Conservation (phyloP, 768 basidiomycete species). For the Mycena latifolia region DNA sequence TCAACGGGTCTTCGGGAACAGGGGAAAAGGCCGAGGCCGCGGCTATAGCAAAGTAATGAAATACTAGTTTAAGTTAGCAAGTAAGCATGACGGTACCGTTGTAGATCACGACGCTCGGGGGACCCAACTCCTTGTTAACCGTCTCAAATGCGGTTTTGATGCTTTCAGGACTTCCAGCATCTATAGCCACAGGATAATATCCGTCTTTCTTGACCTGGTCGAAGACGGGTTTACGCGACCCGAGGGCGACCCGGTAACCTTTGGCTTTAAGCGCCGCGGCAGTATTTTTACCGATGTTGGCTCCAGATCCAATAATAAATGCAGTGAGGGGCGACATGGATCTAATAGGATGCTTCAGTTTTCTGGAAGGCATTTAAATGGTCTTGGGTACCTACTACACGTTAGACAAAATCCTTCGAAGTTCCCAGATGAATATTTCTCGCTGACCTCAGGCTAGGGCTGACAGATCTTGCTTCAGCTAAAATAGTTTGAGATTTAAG, state of each 20-base stretch:
- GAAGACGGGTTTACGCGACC: conserved; percentile 42
- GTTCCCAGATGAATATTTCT: too few relatives aligned
- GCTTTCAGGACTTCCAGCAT: conserved; percentile 44
- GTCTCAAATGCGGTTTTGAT: conserved; percentile 45
- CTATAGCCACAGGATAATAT: conserved; percentile 45
- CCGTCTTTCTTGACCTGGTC: conserved; percentile 22
- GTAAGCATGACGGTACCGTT: conserved; percentile 42
- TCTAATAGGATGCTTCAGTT: too few relatives aligned
- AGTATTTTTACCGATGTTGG: conserved; percentile 43
- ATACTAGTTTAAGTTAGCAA: too few relatives aligned
- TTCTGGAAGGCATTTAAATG: too few relatives aligned
- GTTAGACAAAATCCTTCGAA: too few relatives aligned
- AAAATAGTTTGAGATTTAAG: too few relatives aligned
- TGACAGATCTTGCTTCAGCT: too few relatives aligned
- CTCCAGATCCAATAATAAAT: conserved; percentile 48
- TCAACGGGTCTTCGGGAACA: conserved; percentile 25
- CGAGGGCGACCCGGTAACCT: conserved; percentile 47
- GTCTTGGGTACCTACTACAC: too few relatives aligned
- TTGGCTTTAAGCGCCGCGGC: conserved; percentile 41
- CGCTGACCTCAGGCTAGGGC: too few relatives aligned
- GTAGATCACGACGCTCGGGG: conserved; percentile 53
- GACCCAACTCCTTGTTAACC: conserved; percentile 47
- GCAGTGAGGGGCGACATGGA: conserved; percentile 41
- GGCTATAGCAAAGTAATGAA: background rate
- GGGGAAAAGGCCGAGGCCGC: background rate